A percentile compares a stretch with the other conserved stretches of the same genome.
phyloP scores from a whole-genome alignment of 768 basidiomycete genomes.

The Cyathus striatus region DNA sequence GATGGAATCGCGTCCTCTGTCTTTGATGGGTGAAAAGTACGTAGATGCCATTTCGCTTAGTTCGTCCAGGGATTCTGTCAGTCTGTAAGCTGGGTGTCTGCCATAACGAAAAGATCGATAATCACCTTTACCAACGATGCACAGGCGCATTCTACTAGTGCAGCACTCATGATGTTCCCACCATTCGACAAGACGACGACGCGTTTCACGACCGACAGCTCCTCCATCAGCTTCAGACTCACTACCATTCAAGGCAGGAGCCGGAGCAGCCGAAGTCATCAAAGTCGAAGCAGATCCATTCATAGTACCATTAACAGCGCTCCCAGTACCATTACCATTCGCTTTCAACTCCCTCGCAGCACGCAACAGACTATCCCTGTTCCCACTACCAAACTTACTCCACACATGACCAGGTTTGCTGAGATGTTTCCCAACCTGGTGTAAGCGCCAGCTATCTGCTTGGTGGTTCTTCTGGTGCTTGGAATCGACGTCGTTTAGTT shows the following conservation, averaged over 20 bases:
- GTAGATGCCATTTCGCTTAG: constrained; percentile 56
- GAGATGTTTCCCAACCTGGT: constrained; percentile 88
- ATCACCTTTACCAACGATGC: constrained; percentile 74
- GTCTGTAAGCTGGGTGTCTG: constrained; percentile 1
- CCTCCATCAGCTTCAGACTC: constrained; percentile 74
- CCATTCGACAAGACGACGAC: constrained; percentile 79
- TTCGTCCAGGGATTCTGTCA: constrained; percentile 69
- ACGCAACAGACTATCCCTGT: constrained; percentile 64
- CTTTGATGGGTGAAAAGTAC: constrained; percentile 69
- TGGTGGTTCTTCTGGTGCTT: constrained; percentile 98
- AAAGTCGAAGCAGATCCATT: constrained; percentile 43
- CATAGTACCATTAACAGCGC: constrained; percentile 16
- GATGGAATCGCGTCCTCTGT: constrained; percentile 54
- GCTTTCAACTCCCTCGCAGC: constrained; percentile 54
- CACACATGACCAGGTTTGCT: constrained; percentile 77
- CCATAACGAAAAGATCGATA: not conserved
- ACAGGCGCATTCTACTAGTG: constrained; percentile 76
- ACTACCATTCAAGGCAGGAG: constrained; percentile 43
- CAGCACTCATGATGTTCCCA: constrained; percentile 80
- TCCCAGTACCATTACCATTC: constrained; percentile 34
- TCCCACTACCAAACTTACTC: constrained; percentile 90
- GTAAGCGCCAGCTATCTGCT: constrained; percentile 87
- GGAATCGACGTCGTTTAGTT: constrained; percentile 94
- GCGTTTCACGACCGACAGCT: constrained; percentile 71
- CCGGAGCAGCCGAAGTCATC: constrained; percentile 55